Evolutionary conservation across 106 monocot genomes (phyloP), one percentile per base, ranked within the genome.

Genomic region (Xerophyta viscosa): DNA sequence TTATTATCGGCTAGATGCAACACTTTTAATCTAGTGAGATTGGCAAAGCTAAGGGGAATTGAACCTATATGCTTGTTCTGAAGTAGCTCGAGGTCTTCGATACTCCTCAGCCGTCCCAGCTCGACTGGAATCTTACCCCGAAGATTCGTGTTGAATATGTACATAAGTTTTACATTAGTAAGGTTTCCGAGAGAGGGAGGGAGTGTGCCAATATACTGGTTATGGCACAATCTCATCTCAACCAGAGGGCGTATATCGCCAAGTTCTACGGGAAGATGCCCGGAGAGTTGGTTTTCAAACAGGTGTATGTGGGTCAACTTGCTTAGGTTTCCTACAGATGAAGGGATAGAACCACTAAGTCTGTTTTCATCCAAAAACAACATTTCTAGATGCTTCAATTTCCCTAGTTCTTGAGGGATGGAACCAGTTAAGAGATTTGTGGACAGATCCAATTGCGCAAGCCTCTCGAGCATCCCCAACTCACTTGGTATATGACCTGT

Each of bases 321-420:
- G 25, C 26, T 50, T 12, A 24, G 50, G 26, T 50, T 50, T 13
- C 50, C 50, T 12, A 50, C 3, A 11, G 20, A 22, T 24, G 50
- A 4, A 50, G 50, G 50, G 24, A 50, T 25, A 15, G 23, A 12
- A 2, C 50, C 50, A 50, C 8, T 50, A 50, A 50, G 50, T 8
- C 26, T 50, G 24, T 50, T 50, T 3, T 27, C 25, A 24, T 19
- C 11, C 11, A 50, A 27, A 23, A 6, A 19, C 26, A 50, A 3
- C 6, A 27, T 3, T 4, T 13, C 11, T 2, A 50, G 50, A 12
- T 12, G 1, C 4, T 4, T 50, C 12, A 24, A 15, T 12, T 24
- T 8, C 15, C 50, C 50, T 3, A 50, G 24, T 25, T 24, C 50
- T 8, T 50, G 50, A 25, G 50, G 50, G 26, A 50, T 50, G 50